Percentiles rank a stretch among this genome's conserved stretches.
Evolutionary conservation across 352 stramenopile species (phyloP).

Genomic region (Phytophthora europaea): DNA sequence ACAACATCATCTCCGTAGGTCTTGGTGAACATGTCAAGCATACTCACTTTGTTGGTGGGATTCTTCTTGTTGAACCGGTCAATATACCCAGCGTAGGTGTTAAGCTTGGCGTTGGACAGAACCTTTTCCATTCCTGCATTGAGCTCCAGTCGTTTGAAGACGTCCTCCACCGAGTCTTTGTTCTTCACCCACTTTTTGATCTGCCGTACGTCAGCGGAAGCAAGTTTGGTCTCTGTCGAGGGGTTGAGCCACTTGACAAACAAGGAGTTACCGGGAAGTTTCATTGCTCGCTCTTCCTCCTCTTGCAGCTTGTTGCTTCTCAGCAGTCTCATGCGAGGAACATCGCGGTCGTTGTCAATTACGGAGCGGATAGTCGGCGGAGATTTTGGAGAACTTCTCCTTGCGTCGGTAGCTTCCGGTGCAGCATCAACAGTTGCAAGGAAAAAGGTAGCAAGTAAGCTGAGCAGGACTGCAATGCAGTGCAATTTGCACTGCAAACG

Average conservation of each 20-base stretch:
- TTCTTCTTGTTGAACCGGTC: background rate
- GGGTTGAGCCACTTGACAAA: background rate
- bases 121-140: background rate
- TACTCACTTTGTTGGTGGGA: background rate
- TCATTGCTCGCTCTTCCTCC: background rate
- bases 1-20: background rate
- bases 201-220: background rate
- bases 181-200: background rate
- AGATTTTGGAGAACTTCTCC: background rate
- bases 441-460: background rate
- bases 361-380: background rate
- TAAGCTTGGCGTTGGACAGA: background rate
- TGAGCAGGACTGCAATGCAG: background rate
- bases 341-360: background rate
- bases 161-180: background rate
- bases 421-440: background rate
- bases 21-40: conserved; percentile 3
- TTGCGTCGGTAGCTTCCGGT: background rate
- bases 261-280: background rate
- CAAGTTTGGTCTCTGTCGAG: background rate
- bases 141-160: background rate
- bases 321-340: background rate
- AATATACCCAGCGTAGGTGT: background rate
- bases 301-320: background rate
- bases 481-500: too few relatives aligned